Percentiles rank a stretch among this genome's conserved stretches.
Conservation (phyloP, 140 eudicot species). For the Oenanthe javanica region DNA sequence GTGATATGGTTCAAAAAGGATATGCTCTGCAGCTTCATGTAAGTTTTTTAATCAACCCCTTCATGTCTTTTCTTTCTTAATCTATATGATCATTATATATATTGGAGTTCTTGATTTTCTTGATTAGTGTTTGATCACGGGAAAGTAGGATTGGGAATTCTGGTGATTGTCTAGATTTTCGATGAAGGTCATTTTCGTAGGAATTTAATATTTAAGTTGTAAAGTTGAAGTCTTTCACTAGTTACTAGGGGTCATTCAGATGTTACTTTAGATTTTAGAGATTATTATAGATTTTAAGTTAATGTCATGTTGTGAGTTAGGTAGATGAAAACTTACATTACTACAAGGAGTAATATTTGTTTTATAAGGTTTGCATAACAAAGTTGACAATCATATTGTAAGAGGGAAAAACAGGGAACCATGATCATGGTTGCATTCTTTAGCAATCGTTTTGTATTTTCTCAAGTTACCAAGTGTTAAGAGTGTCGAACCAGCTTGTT, state of each 20-base stretch:
- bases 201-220: background rate
- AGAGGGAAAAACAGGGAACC: background rate
- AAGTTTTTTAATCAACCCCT: conserved; percentile 20
- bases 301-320: conserved; percentile 1
- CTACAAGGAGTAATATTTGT: background rate
- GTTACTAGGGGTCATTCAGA: background rate
- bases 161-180: background rate
- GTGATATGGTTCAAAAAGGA: conserved; percentile 49
- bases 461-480: background rate
- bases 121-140: background rate
- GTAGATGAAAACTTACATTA: background rate
- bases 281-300: background rate
- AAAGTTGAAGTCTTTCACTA: background rate
- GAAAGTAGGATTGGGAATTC: background rate
- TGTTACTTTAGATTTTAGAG: background rate
- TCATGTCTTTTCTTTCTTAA: conserved; percentile 5
- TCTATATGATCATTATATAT: background rate
- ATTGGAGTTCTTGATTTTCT: background rate
- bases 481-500: background rate
- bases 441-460: background rate
- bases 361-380: background rate
- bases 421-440: background rate
- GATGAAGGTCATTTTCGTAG: background rate
- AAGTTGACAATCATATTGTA: background rate
- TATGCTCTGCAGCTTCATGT: conserved; percentile 71